These are phyloP conservation scores for Jamesozyma rosinii DNA, from an alignment of 805 yeast species.

Conservation along the genomic window DNA sequence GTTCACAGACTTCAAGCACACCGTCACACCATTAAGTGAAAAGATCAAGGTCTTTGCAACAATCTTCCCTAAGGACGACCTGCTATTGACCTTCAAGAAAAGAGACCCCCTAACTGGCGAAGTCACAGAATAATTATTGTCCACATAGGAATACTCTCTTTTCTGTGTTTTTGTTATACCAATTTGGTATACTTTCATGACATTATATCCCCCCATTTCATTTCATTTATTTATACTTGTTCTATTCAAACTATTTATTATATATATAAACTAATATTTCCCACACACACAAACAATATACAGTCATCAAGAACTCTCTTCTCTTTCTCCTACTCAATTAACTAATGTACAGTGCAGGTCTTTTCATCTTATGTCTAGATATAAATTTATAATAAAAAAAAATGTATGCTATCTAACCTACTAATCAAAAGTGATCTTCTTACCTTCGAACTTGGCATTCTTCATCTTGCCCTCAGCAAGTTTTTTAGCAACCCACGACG, in stretches of 20 bases:
- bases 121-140: constrained; percentile 13
- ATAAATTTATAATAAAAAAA: neutral
- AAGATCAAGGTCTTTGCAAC: constrained; percentile 95
- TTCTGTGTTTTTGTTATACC: too few relatives aligned
- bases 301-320: neutral
- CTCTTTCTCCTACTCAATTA: too few relatives aligned
- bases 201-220: neutral
- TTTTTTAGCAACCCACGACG: constrained; percentile 96
- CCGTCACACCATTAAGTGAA: constrained; percentile 76
- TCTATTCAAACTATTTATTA: neutral
- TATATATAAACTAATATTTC: neutral
- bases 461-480: constrained; percentile 56
- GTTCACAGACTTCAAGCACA: constrained; percentile 72
- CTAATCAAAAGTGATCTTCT: constrained; percentile 67
- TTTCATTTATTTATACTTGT: constrained; percentile 3
- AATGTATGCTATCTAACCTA: neutral
- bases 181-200: too few relatives aligned
- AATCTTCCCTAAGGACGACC: constrained; percentile 94
- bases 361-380: neutral
- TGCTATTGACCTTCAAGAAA: constrained; percentile 61
- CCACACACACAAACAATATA: neutral
- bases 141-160: neutral
- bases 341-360: too few relatives aligned
- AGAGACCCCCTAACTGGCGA: constrained; percentile 45
- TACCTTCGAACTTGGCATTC: constrained; percentile 68